Evolutionary conservation across 805 yeast species (phyloP), one percentile per base, ranked within the genome.

Genomic region (Cyberlindnera saturnus): DNA sequence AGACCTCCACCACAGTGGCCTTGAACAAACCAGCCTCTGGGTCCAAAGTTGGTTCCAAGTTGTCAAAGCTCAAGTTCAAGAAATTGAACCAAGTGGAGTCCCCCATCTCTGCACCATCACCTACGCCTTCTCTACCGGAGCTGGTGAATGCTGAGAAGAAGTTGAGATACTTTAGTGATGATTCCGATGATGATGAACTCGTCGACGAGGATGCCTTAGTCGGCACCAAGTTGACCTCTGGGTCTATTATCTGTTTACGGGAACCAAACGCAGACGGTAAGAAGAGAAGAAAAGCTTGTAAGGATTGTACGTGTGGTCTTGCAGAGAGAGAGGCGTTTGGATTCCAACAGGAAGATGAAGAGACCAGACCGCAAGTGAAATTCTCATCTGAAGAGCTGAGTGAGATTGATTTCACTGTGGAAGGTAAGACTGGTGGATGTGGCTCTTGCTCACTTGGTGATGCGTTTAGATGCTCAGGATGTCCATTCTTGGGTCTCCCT

Each of bases 361-460:
- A 74, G 55, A 67, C 65, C 43, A 53, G 75, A 11, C 51, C 56
- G 36, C 45, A 48, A 26, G 46, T 85, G 9, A 68, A 75, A 55
- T 79, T 86, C 46, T 64, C 71, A 20, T 70, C 73, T 13, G 79
- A 81, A 42, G 97, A 91, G 40, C 70, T 89, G 56, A 76, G 95
- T 3, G 99, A 91, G 61, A 79, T 91, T 43, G 98, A 91, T 61
- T 91, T 91, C 67, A 91, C 99, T 0, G 80, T 90, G n/a, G 88
- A 90, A 51, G 98, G 98, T 34, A 91, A 91, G 59, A 84, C 95
- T 11, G 97, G 97, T 30, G 96, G 97, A 3, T 93, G 99, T 69
- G 96, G 96, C 20, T 86, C 96, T 10, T 93, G 99, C 67, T 82
- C 98, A 0, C 73, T 93, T 39, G 99, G 99, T 36, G 99, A 93